These are phyloP conservation scores for Caloboletus firmus DNA, from an alignment of 1,284 basidiomycete species.

Conservation along the genomic window DNA sequence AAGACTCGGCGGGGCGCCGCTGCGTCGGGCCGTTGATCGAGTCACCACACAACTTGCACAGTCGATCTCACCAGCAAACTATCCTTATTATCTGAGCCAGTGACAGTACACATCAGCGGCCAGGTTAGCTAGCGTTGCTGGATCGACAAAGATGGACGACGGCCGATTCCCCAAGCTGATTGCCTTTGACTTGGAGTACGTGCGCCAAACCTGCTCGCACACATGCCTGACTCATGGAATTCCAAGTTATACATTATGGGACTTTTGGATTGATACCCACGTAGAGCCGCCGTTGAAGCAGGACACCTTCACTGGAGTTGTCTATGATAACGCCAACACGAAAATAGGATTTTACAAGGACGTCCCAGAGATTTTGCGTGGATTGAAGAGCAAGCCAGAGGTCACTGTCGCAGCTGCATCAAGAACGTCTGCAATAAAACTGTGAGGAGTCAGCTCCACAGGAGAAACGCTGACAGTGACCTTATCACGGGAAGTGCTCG, in stretches of 20 bases:
- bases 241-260: conserved; percentile 78
- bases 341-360: conserved; percentile 71
- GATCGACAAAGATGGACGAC: conserved; percentile 18
- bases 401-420: conserved; percentile 76
- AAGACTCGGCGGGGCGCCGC: no score
- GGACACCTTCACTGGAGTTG: conserved; percentile 42
- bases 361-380: conserved; percentile 74
- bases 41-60: neutral
- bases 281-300: conserved; percentile 63
- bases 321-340: conserved; percentile 23
- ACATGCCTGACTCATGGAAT: conserved; percentile 8
- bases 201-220: conserved; percentile 11
- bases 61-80: neutral
- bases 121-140: neutral
- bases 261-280: conserved; percentile 82
- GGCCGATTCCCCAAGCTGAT: conserved; percentile 61
- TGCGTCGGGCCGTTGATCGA: neutral
- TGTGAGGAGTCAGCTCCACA: conserved; percentile 53
- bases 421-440: conserved; percentile 64
- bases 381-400: conserved; percentile 48
- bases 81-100: neutral
- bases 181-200: conserved; percentile 84
- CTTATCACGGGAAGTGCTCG: conserved; percentile 53
- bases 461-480: neutral
- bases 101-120: neutral